Evolutionary conservation across 306 rosid species (phyloP).

Genomic region (Quillaja saponaria): DNA sequence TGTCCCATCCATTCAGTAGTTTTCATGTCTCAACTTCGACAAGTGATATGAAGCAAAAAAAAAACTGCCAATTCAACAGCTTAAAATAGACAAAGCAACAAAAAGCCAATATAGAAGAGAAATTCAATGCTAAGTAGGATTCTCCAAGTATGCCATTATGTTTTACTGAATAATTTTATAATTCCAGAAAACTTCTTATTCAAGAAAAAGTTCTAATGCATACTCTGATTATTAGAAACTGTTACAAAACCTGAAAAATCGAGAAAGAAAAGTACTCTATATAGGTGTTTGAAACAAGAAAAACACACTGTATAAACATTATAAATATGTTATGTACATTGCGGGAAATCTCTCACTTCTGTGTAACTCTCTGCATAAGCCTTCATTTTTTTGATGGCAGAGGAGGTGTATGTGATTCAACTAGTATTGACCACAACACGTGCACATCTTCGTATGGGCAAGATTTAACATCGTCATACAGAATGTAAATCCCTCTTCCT

Average conservation of each 20-base stretch:
- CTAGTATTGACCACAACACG: constrained; percentile 88
- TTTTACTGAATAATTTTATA: constrained; percentile 17
- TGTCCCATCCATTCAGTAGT: constrained; percentile 48
- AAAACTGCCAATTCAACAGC: constrained; percentile 53
- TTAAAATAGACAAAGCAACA: constrained; percentile 52
- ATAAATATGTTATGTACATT: constrained; percentile 37
- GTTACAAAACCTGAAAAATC: constrained; percentile 28
- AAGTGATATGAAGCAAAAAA: constrained; percentile 26
- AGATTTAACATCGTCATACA: constrained; percentile 86
- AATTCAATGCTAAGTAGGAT: too few species aligned
- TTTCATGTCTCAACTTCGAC: constrained; percentile 44
- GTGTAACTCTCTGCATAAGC: constrained; percentile 15
- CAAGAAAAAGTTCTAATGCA: constrained; percentile 13
- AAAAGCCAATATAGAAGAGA: constrained; percentile 1
- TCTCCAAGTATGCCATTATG: neutral
- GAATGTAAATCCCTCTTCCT: constrained; percentile 90
- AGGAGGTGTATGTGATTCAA: constrained; percentile 67
- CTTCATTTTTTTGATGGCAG: constrained; percentile 55
- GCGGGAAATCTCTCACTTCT: constrained; percentile 30
- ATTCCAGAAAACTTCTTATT: constrained; percentile 22
- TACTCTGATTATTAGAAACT: neutral
- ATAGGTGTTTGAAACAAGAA: constrained; percentile 21
- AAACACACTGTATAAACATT: constrained; percentile 30
- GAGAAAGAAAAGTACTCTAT: constrained; percentile 19
- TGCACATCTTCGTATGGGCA: constrained; percentile 91